phyloP scores from a whole-genome alignment of 768 basidiomycete species.

The Termitomyces sp. region DNA sequence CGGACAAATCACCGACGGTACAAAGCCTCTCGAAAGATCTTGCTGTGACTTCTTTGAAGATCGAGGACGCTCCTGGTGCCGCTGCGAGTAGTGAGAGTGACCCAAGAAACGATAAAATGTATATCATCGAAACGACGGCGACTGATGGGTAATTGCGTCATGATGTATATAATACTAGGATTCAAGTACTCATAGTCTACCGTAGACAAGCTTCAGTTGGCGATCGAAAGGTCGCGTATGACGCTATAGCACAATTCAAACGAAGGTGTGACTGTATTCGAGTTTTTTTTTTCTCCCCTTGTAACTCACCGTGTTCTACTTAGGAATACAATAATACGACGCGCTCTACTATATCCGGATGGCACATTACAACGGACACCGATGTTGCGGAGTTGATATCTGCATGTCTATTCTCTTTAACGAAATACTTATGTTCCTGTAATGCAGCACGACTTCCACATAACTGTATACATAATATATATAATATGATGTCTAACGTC shows the following conservation, averaged over 20 bases:
- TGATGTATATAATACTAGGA: neutral
- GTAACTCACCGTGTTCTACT: slow-evolving; percentile 15
- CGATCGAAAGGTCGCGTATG: slow-evolving; percentile 43
- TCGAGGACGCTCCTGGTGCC: slow-evolving; percentile 69
- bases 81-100: slow-evolving; percentile 42
- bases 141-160: slow-evolving; percentile 32
- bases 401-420: neutral
- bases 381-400: neutral
- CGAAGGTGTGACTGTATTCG: slow-evolving; percentile 40
- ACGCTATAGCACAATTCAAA: slow-evolving; percentile 57
- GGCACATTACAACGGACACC: neutral
- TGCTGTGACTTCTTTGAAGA: slow-evolving; percentile 51
- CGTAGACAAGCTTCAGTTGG: slow-evolving; percentile 21
- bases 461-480: neutral
- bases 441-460: neutral
- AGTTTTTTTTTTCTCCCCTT: neutral
- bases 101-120: slow-evolving; percentile 62
- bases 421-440: neutral
- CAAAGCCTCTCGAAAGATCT: slow-evolving; percentile 44
- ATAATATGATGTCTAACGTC: slow-evolving; percentile 19
- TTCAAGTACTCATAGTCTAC: neutral
- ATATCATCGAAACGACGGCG: slow-evolving; percentile 61
- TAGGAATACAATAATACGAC: slow-evolving; percentile 47
- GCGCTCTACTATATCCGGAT: slow-evolving; percentile 49
- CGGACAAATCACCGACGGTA: slow-evolving; percentile 34